A percentile compares a stretch with the other conserved stretches of the same genome.
Evolutionary conservation across 495 filamentous ascomycete genomes (phyloP).

Genomic region (Penicillium goetzii): DNA sequence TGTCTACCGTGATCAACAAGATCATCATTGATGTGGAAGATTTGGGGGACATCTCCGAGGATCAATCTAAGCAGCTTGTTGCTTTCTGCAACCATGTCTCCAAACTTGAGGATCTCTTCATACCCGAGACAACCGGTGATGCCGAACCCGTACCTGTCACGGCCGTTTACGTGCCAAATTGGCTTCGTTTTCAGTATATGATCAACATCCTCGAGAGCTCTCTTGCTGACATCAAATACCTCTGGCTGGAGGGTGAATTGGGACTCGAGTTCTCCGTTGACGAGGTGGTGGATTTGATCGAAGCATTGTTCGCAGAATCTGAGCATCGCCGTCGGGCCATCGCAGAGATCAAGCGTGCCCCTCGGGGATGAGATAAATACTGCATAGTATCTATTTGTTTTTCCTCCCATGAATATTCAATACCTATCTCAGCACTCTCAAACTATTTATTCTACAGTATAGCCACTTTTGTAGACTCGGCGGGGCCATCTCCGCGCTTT

Average conservation of each 20-base stretch:
- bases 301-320: conserved; percentile 89
- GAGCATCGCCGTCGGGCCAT: conserved; percentile 75
- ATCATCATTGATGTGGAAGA: conserved; percentile 86
- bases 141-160: conserved; percentile 63
- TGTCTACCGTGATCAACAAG: conserved; percentile 79
- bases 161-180: conserved; percentile 76
- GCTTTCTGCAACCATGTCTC: conserved; percentile 72
- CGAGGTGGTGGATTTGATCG: conserved; percentile 86
- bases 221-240: conserved; percentile 81
- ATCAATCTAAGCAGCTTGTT: conserved; percentile 80
- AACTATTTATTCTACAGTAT: not conserved
- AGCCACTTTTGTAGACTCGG: conserved; percentile 22
- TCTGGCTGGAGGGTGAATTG: conserved; percentile 87
- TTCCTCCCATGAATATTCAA: not conserved
- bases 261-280: conserved; percentile 79
- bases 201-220: conserved; percentile 88
- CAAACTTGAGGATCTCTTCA: conserved; percentile 73
- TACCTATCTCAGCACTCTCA: not conserved
- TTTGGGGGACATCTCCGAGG: conserved; percentile 79
- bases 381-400: not conserved
- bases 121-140: conserved; percentile 52
- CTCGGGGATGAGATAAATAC: conserved; percentile 18
- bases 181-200: conserved; percentile 90
- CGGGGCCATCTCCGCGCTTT: conserved; percentile 44
- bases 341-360: conserved; percentile 67